phyloP scores from a whole-genome alignment of 2,329 filamentous ascomycete species.

The Raffaelea albimanens region DNA sequence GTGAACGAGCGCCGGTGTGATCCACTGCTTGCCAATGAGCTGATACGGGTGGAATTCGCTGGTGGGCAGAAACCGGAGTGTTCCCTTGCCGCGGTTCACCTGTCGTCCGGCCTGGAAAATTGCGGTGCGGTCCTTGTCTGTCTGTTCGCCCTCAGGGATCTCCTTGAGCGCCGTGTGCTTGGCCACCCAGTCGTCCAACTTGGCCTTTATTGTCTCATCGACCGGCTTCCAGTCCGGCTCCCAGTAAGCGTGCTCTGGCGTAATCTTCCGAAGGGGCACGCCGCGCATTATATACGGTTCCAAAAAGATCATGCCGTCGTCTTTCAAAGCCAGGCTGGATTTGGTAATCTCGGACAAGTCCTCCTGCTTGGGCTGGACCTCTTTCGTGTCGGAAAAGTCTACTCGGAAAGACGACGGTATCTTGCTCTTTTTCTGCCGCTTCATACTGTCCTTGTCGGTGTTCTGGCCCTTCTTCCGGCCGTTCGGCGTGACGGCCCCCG shows the following conservation, averaged over 20 bases:
- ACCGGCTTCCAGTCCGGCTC: slow-evolving; percentile 42
- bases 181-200: slow-evolving; percentile 36
- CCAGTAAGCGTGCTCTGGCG: slow-evolving; percentile 43
- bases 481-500: too few relatives aligned
- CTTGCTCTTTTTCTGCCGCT: neutral
- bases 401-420: neutral
- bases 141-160: slow-evolving; percentile 17
- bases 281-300: slow-evolving; percentile 42
- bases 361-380: too few relatives aligned
- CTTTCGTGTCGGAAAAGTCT: too few relatives aligned
- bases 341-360: slow-evolving; percentile 32
- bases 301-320: slow-evolving; percentile 40
- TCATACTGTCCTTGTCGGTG: too few relatives aligned
- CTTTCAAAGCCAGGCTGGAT: slow-evolving; percentile 32
- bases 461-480: too few relatives aligned
- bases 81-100: slow-evolving; percentile 42
- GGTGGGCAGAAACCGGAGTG: slow-evolving; percentile 41
- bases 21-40: slow-evolving; percentile 42
- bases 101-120: slow-evolving; percentile 47
- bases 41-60: slow-evolving; percentile 48
- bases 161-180: slow-evolving; percentile 36
- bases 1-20: slow-evolving; percentile 33
- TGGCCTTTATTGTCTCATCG: slow-evolving; percentile 29
- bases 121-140: slow-evolving; percentile 27
- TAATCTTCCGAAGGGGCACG: slow-evolving; percentile 43